Evolutionary conservation across 257 asterid genomes (phyloP).

Genomic region (Capsicum rhomboideum): DNA sequence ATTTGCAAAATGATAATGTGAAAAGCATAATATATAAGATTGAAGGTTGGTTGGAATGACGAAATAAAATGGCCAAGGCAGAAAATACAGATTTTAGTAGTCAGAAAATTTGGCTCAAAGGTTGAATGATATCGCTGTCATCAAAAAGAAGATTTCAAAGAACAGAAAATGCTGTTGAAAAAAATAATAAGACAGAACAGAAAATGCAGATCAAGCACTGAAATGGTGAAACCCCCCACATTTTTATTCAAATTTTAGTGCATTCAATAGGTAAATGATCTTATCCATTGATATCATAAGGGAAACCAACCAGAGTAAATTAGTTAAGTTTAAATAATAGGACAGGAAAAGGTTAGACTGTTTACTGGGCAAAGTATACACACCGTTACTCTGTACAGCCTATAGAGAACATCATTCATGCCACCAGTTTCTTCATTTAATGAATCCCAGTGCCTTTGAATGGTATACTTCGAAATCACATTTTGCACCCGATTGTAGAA

Average conservation of each 20-base stretch:
- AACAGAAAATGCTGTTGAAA: no score
- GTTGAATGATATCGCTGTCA: background rate
- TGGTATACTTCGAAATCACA: conserved; percentile 49
- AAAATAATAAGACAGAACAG: no score
- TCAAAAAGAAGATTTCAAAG: no score
- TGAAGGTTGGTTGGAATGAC: background rate
- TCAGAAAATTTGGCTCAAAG: background rate
- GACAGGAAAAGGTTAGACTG: background rate
- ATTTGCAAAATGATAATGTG: background rate
- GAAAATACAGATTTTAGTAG: background rate
- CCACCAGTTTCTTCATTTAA: conserved; percentile 95
- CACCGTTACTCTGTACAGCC: conserved; percentile 62
- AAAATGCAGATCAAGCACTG: background rate
- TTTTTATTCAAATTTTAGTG: background rate
- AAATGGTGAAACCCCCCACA: background rate
- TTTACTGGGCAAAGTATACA: background rate
- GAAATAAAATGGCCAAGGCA: background rate
- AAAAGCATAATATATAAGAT: background rate
- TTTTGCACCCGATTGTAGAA: conserved; percentile 70
- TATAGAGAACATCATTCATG: conserved; percentile 91
- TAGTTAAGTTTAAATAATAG: background rate
- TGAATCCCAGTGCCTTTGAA: conserved; percentile 67
- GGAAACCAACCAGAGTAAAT: background rate
- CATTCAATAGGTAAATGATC: background rate
- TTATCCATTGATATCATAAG: background rate